A percentile compares a stretch with the other conserved stretches of the same genome.
Conservation (phyloP, 2,329 filamentous ascomycete genomes). For the Paracoccidioides brasiliensis region DNA sequence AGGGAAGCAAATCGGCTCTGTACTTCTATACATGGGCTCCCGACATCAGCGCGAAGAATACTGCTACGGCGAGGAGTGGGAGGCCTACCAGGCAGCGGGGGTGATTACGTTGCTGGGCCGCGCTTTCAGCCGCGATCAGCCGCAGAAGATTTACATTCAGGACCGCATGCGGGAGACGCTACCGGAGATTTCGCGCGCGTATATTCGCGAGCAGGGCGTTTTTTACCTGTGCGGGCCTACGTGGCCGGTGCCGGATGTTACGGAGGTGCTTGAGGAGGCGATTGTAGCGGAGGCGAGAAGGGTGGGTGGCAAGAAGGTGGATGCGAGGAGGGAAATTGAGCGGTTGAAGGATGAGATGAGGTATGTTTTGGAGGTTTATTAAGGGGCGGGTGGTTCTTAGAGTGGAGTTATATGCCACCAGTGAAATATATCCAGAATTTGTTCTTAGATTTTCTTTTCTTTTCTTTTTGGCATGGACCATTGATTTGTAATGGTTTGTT, state of each 20-base stretch:
- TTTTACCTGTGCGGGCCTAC: conserved; percentile 98
- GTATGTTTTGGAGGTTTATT: conserved; percentile 97
- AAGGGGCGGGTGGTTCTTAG: conserved; percentile 20
- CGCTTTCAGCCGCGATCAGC: conserved; percentile 93
- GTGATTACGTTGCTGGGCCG: conserved; percentile 88
- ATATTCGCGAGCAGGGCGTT: conserved; percentile 72
- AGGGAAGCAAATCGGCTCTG: conserved; percentile 84
- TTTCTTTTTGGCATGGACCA: not conserved
- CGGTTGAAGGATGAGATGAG: conserved; percentile 86
- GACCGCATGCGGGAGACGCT: conserved; percentile 90
- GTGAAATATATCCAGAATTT: too few relatives aligned
- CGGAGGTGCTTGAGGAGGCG: conserved; percentile 83
- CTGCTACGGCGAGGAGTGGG: conserved; percentile 97
- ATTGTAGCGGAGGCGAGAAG: conserved; percentile 61
- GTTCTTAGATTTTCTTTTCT: too few relatives aligned
- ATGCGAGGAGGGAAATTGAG: conserved; percentile 84
- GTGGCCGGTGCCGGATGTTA: conserved; percentile 97
- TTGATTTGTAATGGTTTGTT: not conserved
- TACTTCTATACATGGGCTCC: conserved; percentile 91
- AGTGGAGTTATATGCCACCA: too few relatives aligned
- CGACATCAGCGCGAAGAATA: conserved; percentile 98
- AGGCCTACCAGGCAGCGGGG: conserved; percentile 89
- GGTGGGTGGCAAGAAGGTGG: conserved; percentile 61
- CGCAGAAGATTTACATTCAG: conserved; percentile 98
- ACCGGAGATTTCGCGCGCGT: conserved; percentile 68